A percentile compares a stretch with the other conserved stretches of the same genome.
These are phyloP conservation scores for Ceratocystis albifundus DNA, from an alignment of 2,329 filamentous ascomycete species.

Conservation along the genomic window DNA sequence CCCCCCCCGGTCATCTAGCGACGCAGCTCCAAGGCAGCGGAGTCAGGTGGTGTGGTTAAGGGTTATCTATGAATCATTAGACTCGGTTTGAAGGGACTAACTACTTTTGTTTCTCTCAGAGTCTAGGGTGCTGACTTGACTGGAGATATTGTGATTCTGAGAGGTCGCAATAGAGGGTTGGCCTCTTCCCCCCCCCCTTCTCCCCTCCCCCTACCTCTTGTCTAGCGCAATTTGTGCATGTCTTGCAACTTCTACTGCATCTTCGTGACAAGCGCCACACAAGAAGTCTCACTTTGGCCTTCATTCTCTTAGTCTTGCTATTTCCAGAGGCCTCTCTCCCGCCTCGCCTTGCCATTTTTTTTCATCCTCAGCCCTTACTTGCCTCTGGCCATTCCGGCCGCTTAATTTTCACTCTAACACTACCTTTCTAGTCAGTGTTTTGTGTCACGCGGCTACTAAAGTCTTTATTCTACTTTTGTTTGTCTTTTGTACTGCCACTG, in stretches of 20 bases:
- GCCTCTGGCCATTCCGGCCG: neutral
- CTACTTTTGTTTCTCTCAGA: too few relatives aligned
- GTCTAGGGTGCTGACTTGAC: too few relatives aligned
- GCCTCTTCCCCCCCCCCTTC: neutral
- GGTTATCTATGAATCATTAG: too few relatives aligned
- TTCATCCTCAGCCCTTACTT: neutral
- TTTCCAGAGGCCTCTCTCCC: neutral
- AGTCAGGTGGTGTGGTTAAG: too few relatives aligned
- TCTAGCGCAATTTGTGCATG: neutral
- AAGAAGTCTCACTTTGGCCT: neutral
- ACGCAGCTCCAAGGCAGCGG: too few relatives aligned
- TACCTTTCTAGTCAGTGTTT: neutral
- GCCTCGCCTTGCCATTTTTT: slow-evolving; percentile 16
- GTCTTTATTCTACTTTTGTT: slow-evolving; percentile 1
- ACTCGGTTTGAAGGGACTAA: too few relatives aligned
- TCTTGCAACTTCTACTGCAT: neutral
- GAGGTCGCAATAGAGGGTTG: too few relatives aligned
- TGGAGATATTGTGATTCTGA: too few relatives aligned
- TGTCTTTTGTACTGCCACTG: neutral
- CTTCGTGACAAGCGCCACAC: neutral
- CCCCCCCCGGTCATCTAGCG: too few relatives aligned
- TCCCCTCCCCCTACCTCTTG: neutral
- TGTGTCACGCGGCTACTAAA: neutral
- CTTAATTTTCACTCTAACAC: neutral
- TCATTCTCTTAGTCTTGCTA: slow-evolving; percentile 10